phyloP scores from a whole-genome alignment of 1,139 yeast species.

The Hansenula sp. region DNA sequence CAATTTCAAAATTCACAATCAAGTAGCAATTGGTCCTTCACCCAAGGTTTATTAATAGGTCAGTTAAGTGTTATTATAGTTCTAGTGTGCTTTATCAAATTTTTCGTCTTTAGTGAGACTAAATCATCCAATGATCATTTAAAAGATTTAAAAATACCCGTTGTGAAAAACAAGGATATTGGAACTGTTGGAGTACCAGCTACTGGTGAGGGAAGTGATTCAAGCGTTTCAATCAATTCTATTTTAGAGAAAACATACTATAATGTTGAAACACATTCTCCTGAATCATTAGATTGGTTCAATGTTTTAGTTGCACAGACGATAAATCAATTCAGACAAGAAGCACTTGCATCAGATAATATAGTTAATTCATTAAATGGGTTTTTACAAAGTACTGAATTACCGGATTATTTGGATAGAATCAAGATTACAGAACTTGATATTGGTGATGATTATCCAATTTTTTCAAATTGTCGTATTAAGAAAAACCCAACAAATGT shows the following conservation, averaged over 20 bases:
- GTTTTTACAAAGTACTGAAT: conserved; percentile 35
- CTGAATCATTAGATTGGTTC: conserved; percentile 96
- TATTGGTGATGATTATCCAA: conserved; percentile 94
- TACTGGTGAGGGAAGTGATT: conserved; percentile 26
- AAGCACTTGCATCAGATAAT: conserved; percentile 80
- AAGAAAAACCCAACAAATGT: conserved; percentile 42
- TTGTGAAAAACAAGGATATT: conserved; percentile 16
- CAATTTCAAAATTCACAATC: conserved; percentile 20
- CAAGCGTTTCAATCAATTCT: conserved; percentile 28
- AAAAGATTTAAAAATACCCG: conserved; percentile 20
- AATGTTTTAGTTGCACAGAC: conserved; percentile 91
- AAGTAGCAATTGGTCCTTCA: conserved; percentile 56
- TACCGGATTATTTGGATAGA: conserved; percentile 78
- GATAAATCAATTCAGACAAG: conserved; percentile 78
- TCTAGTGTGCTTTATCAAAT: conserved; percentile 72
- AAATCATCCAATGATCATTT: conserved; percentile 33
- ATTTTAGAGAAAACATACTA: conserved; percentile 90
- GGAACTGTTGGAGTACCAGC: conserved; percentile 20
- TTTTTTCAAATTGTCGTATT: conserved; percentile 88
- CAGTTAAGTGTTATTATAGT: conserved; percentile 79
- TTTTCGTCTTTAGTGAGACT: conserved; percentile 83
- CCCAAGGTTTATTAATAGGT: conserved; percentile 77
- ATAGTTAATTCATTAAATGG: conserved; percentile 72
- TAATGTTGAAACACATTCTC: conserved; percentile 78
- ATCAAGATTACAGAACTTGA: conserved; percentile 83